Conservation (phyloP, 345 rosid species). For the Rhizophora apiculata region DNA sequence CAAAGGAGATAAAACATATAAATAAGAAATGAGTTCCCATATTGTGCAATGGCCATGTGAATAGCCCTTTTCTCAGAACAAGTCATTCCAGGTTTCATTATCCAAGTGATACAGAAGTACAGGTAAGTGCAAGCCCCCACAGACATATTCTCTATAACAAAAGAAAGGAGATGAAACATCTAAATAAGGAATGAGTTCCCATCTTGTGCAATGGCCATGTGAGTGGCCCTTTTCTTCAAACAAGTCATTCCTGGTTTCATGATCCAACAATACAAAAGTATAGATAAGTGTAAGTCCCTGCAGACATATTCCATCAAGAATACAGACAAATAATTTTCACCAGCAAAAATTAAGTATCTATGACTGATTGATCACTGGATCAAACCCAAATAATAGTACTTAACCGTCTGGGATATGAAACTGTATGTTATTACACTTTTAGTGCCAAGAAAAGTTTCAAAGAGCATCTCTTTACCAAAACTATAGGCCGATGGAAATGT, state of each 20-base stretch:
- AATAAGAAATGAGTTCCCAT: background rate
- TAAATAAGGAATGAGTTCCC: background rate
- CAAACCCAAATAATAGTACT: background rate
- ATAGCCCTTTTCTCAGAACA: background rate
- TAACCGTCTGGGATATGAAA: background rate
- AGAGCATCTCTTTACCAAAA: constrained; percentile 56
- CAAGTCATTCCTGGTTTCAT: background rate
- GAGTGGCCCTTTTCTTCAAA: no score
- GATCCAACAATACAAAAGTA: background rate
- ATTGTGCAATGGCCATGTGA: background rate
- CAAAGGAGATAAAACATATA: constrained; percentile 7
- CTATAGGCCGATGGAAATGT: constrained; percentile 85
- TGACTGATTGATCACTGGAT: constrained; percentile 1
- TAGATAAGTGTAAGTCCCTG: background rate
- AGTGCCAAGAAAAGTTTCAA: background rate
- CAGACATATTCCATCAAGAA: constrained; percentile 1
- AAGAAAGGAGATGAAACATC: constrained; percentile 4
- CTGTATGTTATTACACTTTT: background rate
- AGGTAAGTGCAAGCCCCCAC: background rate
- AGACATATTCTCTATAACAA: constrained; percentile 59
- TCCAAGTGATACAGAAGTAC: background rate
- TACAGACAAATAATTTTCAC: background rate
- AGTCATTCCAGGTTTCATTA: background rate
- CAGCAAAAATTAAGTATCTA: background rate
- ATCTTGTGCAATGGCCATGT: background rate